Evolutionary conservation across 2,329 filamentous ascomycete genomes (phyloP), one percentile per base, ranked within the genome.

Genomic region (Phyllosticta citriasiana): DNA sequence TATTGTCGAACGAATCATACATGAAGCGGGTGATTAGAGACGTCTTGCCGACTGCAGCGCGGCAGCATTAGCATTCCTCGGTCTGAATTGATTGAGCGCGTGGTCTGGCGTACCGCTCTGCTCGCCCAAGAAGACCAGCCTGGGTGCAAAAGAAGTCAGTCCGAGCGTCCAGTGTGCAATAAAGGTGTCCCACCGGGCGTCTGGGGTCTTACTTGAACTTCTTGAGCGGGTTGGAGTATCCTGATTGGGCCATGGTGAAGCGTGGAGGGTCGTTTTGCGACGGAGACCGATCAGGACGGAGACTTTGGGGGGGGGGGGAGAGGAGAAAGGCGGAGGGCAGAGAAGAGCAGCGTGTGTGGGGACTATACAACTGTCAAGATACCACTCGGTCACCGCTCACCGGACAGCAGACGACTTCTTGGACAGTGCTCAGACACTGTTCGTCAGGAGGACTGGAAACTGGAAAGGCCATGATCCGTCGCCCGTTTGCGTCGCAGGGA

Each of bases 1-100:
- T 97, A 79, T 96, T 97, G 82, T 99, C 94, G 81, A 99, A 99
- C 55, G 94, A 97, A 78, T 99, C 94, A 82, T 99, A 99, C 94
- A 99, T 99, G 82, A 99, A 99, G 66, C 94, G 88, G 67, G 94
- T 99, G 75, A 99, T 99, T 70, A 99, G 80, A 64, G 94, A 99
- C 33, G 94, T 99, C 81, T 99, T 99, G 74, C 94, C 94, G 70
- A 99, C 94, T 97, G 74, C 64, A 65, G 56, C 22, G 22, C 50
- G 54, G 25, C 57, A 24, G 33, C 57, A 50, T 54, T 58, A 65
- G 71, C 57, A 72, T 30, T 30, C 7, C 6, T 7, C 9, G 27
- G 67, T 60, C 58, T n/a, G 16, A 16, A 47, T n/a, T n/a, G 7
- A n/a, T 47, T 47, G 14, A 3, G n/a, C 40, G 40, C 40, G n/a